Evolutionary conservation across 2,329 filamentous ascomycete species (phyloP).

Genomic region (Tolypocladium sp.): DNA sequence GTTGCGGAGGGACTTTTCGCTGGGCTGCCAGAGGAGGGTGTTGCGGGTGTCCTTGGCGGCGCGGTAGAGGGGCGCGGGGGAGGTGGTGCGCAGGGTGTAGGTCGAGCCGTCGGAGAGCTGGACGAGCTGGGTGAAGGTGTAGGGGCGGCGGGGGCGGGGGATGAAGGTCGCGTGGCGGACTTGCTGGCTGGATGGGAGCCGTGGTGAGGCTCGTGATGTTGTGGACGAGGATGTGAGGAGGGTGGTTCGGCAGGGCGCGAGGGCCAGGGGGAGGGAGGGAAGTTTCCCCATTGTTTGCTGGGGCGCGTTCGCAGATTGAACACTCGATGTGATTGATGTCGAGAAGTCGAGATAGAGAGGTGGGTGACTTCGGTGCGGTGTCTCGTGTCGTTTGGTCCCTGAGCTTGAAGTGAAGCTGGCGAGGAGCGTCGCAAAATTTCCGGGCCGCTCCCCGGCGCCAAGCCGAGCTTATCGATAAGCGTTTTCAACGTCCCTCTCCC

Average conservation of each 20-base stretch:
- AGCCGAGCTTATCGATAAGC: slow-evolving; percentile 1
- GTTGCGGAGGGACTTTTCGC: slow-evolving; percentile 69
- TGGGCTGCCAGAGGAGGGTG: slow-evolving; percentile 84
- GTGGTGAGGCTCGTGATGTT: slow-evolving; percentile 1
- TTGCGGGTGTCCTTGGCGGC: slow-evolving; percentile 79
- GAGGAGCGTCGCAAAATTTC: slow-evolving; percentile 13
- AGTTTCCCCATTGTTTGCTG: slow-evolving; percentile 17
- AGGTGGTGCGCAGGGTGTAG: slow-evolving; percentile 71
- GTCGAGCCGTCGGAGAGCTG: slow-evolving; percentile 86
- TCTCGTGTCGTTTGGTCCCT: not conserved
- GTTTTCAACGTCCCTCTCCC: not conserved
- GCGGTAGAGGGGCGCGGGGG: slow-evolving; percentile 51
- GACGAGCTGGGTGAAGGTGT: slow-evolving; percentile 94
- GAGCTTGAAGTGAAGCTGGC: not conserved
- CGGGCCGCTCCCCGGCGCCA: slow-evolving; percentile 4
- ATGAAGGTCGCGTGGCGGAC: slow-evolving; percentile 77
- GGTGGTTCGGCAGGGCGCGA: slow-evolving; percentile 18
- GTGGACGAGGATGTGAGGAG: not conserved
- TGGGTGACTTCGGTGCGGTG: not conserved
- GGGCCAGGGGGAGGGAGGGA: slow-evolving; percentile 15
- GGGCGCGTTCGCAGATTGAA: not conserved
- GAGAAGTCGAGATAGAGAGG: not conserved
- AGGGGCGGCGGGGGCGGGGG: slow-evolving; percentile 79
- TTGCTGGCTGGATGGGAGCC: slow-evolving; percentile 12
- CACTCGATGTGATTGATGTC: not conserved